Evolutionary conservation across 768 basidiomycete genomes (phyloP), one percentile per base, ranked within the genome.

Genomic region (Suillus placidus): DNA sequence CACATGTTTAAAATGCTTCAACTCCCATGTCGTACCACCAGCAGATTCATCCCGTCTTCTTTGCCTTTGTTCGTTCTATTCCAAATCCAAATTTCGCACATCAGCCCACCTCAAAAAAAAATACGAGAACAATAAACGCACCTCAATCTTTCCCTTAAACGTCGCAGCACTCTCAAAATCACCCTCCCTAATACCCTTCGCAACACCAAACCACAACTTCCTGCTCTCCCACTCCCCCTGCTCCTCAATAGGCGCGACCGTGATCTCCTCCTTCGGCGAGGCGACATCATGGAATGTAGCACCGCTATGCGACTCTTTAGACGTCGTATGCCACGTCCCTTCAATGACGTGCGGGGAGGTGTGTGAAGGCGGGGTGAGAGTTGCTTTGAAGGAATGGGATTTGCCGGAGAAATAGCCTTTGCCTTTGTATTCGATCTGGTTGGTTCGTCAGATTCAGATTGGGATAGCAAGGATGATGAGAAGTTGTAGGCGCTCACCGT

Each of bases 321-420:
- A 88, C 4, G 80, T 84, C 63, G 85, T 83, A 70, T 91, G 87
- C 95, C 95, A 97, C 12, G 87, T 86, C 35, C 95, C 95, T 72
- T 95, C 92, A 49, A 92, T 77, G 30, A 88, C 77, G 71, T 87
- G 82, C 67, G 87, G 80, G 43, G 76, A 73, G 45, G 75, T 72
- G n/a, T 79, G 77, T 54, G 83, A 80, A 49, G 85, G 82, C 13
- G 85, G 86, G 0, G 83, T 75, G n/a, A 94, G 76, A 1, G 83
- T 83, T 12, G 97, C 94, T 77, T 95, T 96, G 87, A 95, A 97
- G 4, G 88, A 82, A 80, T 99, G 97, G 4, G 93, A 88, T 76
- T 95, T 96, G 63, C 97, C 96, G 42, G 88, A 87, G 76, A 98
- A 94, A 80, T 96, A 99, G 34, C 96, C 97, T 73, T 94, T 94